A percentile compares a stretch with the other conserved stretches of the same genome.
phyloP scores from a whole-genome alignment of 2,329 filamentous ascomycete species.

The Setomelanomma holmii region DNA sequence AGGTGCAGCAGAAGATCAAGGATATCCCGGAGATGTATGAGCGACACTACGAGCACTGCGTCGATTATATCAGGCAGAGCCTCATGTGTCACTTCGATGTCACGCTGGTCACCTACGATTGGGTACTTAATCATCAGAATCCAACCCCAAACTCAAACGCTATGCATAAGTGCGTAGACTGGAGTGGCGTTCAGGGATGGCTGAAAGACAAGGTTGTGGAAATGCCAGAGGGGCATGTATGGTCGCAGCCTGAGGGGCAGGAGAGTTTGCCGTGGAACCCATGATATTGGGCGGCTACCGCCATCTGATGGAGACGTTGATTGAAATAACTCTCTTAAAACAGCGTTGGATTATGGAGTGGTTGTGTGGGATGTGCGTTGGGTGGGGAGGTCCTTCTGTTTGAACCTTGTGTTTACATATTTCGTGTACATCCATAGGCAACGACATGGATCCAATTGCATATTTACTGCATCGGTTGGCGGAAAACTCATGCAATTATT shows the following conservation, averaged over 20 bases:
- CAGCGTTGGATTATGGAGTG: no score
- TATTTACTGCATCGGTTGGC: no score
- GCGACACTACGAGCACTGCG: constrained; percentile 18
- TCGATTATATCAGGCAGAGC: constrained; percentile 24
- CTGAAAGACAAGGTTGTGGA: neutral
- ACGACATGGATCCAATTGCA: no score
- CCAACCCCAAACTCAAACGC: constrained; percentile 10
- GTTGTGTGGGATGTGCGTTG: no score
- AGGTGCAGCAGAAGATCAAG: neutral
- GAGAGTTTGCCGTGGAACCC: constrained; percentile 4
- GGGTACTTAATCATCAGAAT: constrained; percentile 20
- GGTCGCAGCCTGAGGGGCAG: neutral
- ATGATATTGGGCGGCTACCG: no score
- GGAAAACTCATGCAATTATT: no score
- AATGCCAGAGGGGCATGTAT: neutral
- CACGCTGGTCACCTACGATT: constrained; percentile 15
- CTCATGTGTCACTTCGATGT: constrained; percentile 27
- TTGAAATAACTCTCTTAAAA: no score
- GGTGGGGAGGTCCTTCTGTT: no score
- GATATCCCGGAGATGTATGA: constrained; percentile 5
- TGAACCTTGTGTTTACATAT: no score
- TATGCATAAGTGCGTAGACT: constrained; percentile 1
- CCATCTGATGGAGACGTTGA: no score
- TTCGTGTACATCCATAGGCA: no score
- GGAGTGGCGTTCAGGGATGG: constrained; percentile 1